Percentiles rank a stretch among this genome's conserved stretches.
Conservation (phyloP, 1,284 basidiomycete genomes). For the Heterobasidion irregulare region DNA sequence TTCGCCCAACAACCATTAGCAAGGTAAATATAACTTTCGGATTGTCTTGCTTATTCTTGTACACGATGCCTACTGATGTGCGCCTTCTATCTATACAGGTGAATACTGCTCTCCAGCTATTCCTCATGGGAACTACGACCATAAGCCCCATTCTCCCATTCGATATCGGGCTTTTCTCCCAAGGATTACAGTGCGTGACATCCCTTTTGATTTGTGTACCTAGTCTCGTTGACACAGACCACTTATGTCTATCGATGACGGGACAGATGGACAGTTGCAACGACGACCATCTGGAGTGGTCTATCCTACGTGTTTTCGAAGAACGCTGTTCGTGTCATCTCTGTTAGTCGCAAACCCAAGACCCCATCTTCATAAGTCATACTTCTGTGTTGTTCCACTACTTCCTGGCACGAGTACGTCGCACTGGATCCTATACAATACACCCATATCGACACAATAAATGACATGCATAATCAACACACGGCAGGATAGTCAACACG, state of each 20-base stretch:
- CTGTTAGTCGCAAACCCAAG: background rate
- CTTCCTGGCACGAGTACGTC: too few relatives aligned
- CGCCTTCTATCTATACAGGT: constrained; percentile 37
- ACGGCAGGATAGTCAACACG: background rate
- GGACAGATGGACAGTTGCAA: constrained; percentile 73
- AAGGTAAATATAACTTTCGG: constrained; percentile 45
- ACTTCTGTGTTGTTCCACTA: too few relatives aligned
- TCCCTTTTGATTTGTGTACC: background rate
- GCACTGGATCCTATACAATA: too few relatives aligned
- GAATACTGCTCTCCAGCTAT: constrained; percentile 89
- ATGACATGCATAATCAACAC: background rate
- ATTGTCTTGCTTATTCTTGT: background rate
- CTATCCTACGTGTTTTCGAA: constrained; percentile 79
- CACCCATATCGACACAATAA: background rate
- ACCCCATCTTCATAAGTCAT: background rate
- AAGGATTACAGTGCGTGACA: constrained; percentile 52
- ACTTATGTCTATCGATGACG: background rate
- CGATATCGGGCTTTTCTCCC: constrained; percentile 44
- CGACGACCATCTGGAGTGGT: constrained; percentile 90
- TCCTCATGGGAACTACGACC: constrained; percentile 85
- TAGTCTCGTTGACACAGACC: background rate
- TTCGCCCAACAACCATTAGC: constrained; percentile 84
- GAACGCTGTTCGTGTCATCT: constrained; percentile 39
- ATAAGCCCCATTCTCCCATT: constrained; percentile 70
- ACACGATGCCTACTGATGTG: background rate